These are phyloP conservation scores for Grigorovia jiainica DNA, from an alignment of 805 yeast genomes.

Conservation along the genomic window DNA sequence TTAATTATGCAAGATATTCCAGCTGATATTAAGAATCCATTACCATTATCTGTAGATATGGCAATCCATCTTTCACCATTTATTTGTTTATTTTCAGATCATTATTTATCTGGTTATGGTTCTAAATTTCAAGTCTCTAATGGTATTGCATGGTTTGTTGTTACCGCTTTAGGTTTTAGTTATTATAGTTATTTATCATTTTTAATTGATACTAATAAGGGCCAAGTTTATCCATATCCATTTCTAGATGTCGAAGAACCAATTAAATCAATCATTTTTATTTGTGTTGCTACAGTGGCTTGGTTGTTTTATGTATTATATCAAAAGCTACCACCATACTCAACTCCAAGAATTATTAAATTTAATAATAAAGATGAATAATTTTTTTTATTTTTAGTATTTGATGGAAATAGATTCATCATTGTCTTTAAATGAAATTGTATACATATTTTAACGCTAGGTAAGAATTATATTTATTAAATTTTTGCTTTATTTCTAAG, in stretches of 20 bases:
- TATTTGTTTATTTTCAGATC: slow-evolving; percentile 43
- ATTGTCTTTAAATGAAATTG: too few relatives aligned
- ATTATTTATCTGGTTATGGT: slow-evolving; percentile 39
- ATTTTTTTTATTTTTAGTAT: not conserved
- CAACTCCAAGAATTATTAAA: not conserved
- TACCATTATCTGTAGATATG: slow-evolving; percentile 46
- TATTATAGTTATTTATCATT: slow-evolving; percentile 47
- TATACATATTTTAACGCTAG: too few relatives aligned
- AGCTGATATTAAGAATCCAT: slow-evolving; percentile 12
- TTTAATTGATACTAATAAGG: slow-evolving; percentile 37
- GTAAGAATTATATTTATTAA: too few relatives aligned
- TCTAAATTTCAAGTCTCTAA: slow-evolving; percentile 29
- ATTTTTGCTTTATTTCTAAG: too few relatives aligned
- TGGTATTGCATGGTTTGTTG: slow-evolving; percentile 32
- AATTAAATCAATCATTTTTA: slow-evolving; percentile 40
- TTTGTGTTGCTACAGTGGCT: slow-evolving; percentile 33
- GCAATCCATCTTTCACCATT: slow-evolving; percentile 54
- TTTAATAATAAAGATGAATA: not conserved
- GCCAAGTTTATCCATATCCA: slow-evolving; percentile 56
- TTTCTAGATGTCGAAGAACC: slow-evolving; percentile 47
- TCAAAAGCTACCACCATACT: slow-evolving; percentile 23
- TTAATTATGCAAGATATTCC: slow-evolving; percentile 35
- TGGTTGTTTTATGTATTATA: slow-evolving; percentile 25
- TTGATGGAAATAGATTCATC: too few relatives aligned
- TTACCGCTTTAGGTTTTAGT: slow-evolving; percentile 32